Evolutionary conservation across 73 alveolate species (phyloP), one percentile per base, ranked within the genome.

Genomic region (Uronychia setigera): DNA sequence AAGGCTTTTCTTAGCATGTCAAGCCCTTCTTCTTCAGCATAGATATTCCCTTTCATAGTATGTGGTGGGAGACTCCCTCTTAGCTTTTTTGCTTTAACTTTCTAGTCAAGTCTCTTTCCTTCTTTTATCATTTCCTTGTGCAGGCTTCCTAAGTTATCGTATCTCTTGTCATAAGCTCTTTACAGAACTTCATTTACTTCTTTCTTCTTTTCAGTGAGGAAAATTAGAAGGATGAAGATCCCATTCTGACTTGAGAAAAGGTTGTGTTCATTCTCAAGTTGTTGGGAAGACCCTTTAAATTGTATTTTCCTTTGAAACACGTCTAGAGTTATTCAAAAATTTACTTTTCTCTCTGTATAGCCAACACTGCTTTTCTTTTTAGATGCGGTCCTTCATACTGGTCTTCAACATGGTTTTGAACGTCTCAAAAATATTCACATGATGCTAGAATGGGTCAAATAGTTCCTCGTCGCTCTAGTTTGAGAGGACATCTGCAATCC

Each of bases 401-500:
- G 57, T 13, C 79, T 58, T 59, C 31, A 74, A 84, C 59, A 46
- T 34, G 1, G 79, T 29, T 32, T 84, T 74, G 32, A 90, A 76
- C 0, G 46, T 77, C 35, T 84, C 86, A 1, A 90, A 57, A 14
- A 83, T 86, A 60, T 86, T 80, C 28, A 60, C 82, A 9, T 60
- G 91, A 0, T 87, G 35, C 0, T 58, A 32, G 67, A 77, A 74
- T 5, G 86, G 83, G 60, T 83, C 88, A 1, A 59, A 46, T 0
- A 83, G 86, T 26, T 92, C 88, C n/a, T 57, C 77, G 46, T 80
- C 92, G 31, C 74, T 85, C 29, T 88, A 80, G 79, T 80, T 87
- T 87, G 79, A 84, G 26, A 94, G 79, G 33, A 92, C 89, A 57
- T 94, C 96, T 0, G 96, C 98, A 60, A 94, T 94, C 86, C 95